These are phyloP conservation scores for Aspergillus hiratsukae DNA, from an alignment of 2,329 filamentous ascomycete genomes.

Conservation along the genomic window DNA sequence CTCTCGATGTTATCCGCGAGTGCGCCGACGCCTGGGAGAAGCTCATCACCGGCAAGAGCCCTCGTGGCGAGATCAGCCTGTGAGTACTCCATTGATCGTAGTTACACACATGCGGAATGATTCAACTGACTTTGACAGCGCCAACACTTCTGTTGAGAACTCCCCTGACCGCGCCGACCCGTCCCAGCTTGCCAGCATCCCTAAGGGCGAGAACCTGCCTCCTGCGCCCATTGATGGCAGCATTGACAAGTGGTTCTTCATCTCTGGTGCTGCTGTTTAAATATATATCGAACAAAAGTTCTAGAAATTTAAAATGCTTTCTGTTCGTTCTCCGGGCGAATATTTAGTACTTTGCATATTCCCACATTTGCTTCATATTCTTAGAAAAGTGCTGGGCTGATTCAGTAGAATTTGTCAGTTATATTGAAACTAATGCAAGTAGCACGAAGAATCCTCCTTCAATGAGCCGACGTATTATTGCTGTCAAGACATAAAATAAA, in stretches of 20 bases:
- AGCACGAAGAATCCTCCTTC: not conserved
- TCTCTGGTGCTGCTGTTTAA: constrained; percentile 89
- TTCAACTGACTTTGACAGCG: constrained; percentile 45
- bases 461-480: not conserved
- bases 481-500: not conserved
- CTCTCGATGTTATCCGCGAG: constrained; percentile 91
- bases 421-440: not conserved
- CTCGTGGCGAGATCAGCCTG: constrained; percentile 72
- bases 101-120: not conserved
- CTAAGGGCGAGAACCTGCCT: constrained; percentile 70
- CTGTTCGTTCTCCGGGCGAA: constrained; percentile 8
- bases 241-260: constrained; percentile 99
- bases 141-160: constrained; percentile 72
- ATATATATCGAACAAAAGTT: constrained; percentile 19
- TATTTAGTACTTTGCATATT: not conserved
- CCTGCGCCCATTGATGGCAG: constrained; percentile 89
- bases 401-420: not conserved
- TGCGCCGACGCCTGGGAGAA: constrained; percentile 96
- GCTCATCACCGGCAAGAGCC: constrained; percentile 85
- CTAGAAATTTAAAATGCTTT: constrained; percentile 27
- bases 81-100: constrained; percentile 49
- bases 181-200: constrained; percentile 70
- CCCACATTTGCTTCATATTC: not conserved
- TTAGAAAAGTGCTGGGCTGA: no score
- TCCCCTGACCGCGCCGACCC: constrained; percentile 68